Conservation (phyloP, 2,329 filamentous ascomycete genomes). For the Grosmannia huntii region DNA sequence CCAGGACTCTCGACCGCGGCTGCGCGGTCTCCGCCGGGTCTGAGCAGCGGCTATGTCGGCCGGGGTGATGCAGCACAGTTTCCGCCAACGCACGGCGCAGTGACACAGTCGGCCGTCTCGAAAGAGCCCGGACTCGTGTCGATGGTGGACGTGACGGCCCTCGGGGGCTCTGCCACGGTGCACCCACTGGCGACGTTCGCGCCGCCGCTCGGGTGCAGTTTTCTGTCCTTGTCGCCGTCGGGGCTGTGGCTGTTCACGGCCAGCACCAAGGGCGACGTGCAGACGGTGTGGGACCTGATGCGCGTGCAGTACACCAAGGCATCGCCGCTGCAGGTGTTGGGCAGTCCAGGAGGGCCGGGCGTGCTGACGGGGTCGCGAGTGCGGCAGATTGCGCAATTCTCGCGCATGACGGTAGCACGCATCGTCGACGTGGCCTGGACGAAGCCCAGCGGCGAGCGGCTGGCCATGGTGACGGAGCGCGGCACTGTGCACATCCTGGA, state of each 20-base stretch:
- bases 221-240: conserved; percentile 63
- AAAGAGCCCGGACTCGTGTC: conserved; percentile 65
- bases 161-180: conserved; percentile 38
- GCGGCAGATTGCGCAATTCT: conserved; percentile 77
- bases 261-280: conserved; percentile 72
- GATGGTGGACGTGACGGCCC: conserved; percentile 54
- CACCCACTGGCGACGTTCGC: conserved; percentile 60
- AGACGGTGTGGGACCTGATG: conserved; percentile 71
- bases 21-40: conserved; percentile 27
- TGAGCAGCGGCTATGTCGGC: conserved; percentile 12
- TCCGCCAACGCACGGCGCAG: conserved; percentile 60
- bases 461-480: conserved; percentile 84
- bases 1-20: conserved; percentile 21
- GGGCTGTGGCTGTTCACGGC: conserved; percentile 65
- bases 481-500: conserved; percentile 93
- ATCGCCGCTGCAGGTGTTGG: conserved; percentile 42
- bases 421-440: conserved; percentile 88
- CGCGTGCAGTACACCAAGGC: conserved; percentile 49
- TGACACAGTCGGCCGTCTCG: conserved; percentile 36
- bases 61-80: conserved; percentile 44
- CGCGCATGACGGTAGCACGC: conserved; percentile 79
- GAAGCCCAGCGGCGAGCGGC: conserved; percentile 62
- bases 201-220: conserved; percentile 63
- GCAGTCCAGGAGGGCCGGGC: conserved; percentile 21
- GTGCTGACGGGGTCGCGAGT: conserved; percentile 46